Evolutionary conservation across 768 basidiomycete genomes (phyloP).

Genomic region (Podaxis sp.): DNA sequence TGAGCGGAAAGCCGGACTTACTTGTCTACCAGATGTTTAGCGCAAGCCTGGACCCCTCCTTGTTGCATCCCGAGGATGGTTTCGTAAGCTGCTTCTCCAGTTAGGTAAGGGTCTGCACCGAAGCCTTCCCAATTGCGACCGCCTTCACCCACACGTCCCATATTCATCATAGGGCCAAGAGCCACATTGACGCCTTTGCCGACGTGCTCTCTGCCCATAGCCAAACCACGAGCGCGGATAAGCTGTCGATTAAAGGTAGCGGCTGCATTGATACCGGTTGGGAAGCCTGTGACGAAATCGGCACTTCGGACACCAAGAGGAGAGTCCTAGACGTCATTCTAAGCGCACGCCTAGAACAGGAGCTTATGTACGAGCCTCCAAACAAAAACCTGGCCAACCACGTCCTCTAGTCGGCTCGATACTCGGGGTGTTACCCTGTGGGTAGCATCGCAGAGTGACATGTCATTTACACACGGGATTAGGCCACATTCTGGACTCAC

Average conservation of each 20-base stretch:
- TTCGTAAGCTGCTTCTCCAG: constrained; percentile 75
- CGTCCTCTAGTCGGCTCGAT: constrained; percentile 39
- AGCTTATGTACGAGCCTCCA: constrained; percentile 44
- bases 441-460: not conserved
- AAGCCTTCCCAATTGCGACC: constrained; percentile 97
- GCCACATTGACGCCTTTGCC: constrained; percentile 84
- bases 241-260: constrained; percentile 78
- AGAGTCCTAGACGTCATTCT: constrained; percentile 43
- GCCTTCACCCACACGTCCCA: constrained; percentile 78
- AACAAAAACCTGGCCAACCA: constrained; percentile 69
- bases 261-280: constrained; percentile 80
- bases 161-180: constrained; percentile 84
- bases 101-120: constrained; percentile 83
- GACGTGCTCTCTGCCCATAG: constrained; percentile 80
- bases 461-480: not conserved
- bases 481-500: constrained; percentile 32
- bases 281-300: constrained; percentile 76
- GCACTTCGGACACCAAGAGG: constrained; percentile 80
- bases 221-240: constrained; percentile 71
- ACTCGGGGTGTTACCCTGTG: constrained; percentile 54
- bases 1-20: constrained; percentile 28
- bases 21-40: constrained; percentile 83
- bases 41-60: constrained; percentile 81
- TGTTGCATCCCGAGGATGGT: constrained; percentile 84
- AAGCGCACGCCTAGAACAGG: not conserved